These are phyloP conservation scores for Smittium mucronatum DNA, from an alignment of 371 early-diverging fungal genomes.

Conservation along the genomic window DNA sequence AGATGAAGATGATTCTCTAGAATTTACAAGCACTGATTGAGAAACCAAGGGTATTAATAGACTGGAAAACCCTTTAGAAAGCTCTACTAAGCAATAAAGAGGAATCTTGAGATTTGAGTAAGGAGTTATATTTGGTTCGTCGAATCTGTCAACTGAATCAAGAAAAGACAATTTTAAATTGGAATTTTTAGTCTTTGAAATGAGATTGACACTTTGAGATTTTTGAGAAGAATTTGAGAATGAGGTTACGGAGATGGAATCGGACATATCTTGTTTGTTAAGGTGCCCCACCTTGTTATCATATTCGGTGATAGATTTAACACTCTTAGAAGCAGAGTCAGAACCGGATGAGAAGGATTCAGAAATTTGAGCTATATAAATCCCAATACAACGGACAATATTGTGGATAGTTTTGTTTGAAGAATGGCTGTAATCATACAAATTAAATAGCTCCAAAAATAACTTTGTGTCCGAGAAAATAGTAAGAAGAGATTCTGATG, in stretches of 20 bases:
- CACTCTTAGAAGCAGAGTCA: not conserved
- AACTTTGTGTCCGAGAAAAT: slow-evolving; percentile 49
- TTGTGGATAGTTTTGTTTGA: slow-evolving; percentile 55
- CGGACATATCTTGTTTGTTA: not conserved
- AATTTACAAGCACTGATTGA: slow-evolving; percentile 7
- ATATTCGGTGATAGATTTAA: not conserved
- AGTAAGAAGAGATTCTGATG: slow-evolving; percentile 69
- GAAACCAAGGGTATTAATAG: not conserved
- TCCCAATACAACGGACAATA: slow-evolving; percentile 61
- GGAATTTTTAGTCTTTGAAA: not conserved
- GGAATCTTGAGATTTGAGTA: not conserved
- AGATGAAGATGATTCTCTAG: not conserved
- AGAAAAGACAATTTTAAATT: not conserved
- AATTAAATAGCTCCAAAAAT: slow-evolving; percentile 48
- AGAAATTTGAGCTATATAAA: slow-evolving; percentile 67
- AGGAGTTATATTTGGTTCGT: not conserved
- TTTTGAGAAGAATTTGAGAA: not conserved
- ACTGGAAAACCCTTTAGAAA: not conserved
- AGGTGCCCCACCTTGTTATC: not conserved
- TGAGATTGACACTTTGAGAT: not conserved
- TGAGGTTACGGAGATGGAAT: not conserved
- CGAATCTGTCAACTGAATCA: not conserved
- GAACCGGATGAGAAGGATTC: slow-evolving; percentile 23
- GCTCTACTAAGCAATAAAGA: not conserved
- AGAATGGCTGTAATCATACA: slow-evolving; percentile 50